phyloP scores from a whole-genome alignment of 2,329 filamentous ascomycete species.

The Sclerotinia subarctica region DNA sequence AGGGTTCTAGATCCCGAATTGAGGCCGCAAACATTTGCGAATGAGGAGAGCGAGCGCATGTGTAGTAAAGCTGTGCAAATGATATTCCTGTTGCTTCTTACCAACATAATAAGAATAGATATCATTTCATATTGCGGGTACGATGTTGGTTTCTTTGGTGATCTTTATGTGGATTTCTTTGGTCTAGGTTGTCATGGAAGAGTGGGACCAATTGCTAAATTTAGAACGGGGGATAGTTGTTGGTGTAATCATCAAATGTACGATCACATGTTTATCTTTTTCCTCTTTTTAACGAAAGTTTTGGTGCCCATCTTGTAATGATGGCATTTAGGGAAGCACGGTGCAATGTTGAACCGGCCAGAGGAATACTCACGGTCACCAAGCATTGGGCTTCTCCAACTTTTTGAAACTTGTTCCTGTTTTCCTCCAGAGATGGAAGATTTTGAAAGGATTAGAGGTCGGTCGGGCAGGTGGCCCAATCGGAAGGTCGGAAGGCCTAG shows the following conservation, averaged over 20 bases:
- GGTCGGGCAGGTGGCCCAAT: not conserved
- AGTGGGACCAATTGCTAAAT: not conserved
- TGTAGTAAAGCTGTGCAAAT: not conserved
- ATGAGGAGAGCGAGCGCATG: not conserved
- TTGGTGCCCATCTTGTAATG: not conserved
- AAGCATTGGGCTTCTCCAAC: not conserved
- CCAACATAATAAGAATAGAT: not conserved
- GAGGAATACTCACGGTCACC: not conserved
- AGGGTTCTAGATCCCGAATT: not conserved
- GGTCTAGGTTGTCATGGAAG: not conserved
- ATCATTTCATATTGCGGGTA: not conserved
- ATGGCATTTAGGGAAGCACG: not conserved
- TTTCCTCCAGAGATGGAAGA: not conserved
- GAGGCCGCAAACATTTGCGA: not conserved
- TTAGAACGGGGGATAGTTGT: not conserved
- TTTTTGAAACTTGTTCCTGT: not conserved
- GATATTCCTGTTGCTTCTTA: not conserved
- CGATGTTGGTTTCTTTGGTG: not conserved
- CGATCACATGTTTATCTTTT: not conserved
- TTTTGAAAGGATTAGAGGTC: not conserved
- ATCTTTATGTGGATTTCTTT: not conserved
- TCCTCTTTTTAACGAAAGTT: not conserved
- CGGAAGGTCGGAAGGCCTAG: not conserved
- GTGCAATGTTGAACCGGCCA: not conserved
- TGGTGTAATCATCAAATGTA: not conserved